Evolutionary conservation across 495 filamentous ascomycete genomes (phyloP), one percentile per base, ranked within the genome.

Genomic region (Filosporella fistucella): DNA sequence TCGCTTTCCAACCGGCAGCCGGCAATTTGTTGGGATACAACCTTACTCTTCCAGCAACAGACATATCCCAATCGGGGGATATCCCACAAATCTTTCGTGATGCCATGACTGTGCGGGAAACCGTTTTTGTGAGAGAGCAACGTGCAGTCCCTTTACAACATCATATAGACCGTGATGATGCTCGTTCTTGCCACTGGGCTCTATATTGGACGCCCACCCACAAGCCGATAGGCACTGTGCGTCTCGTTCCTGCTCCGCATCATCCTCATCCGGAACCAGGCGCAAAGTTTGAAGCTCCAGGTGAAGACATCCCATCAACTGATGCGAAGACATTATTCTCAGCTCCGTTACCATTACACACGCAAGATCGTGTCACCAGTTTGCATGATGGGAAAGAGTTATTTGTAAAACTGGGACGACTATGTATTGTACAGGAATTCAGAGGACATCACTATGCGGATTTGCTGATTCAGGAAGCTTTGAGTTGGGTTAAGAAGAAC

Each of bases 151-250:
- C 83, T 0, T 63, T 80, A 0, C 75, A 77, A 4, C 71, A 75
- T 55, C 91, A 96, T 57, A 66, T 85, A 57, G 91, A 96, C 67
- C 64, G 63, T 2, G 88, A 96, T 62, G 91, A 96, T 59, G 21
- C 67, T 1, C 76, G 86, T 3, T 82, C 77, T 52, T 88, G 76
- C 67, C 89, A 95, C 62, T 95, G 85, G 82, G 68, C 94, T 18
- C 66, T 80, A 21, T 93, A 88, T 63, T 14, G 30, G 1, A 24
- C 9, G 28, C 37, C 51, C 23, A 17, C 16, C 16, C 5, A 36
- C 30, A 40, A 37, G 48, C 81, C 87, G 4, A 77, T 89, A 30
- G 90, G 77, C 7, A 84, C 82, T 1, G 71, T 95, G 36, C 77
- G 90, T 3, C 67, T 95, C 0, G 81, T 94, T 0, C 89, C 89